Base-by-base conservation (phyloP, 2,329 filamentous ascomycete species). In the Clathrospora elynae region DNA sequence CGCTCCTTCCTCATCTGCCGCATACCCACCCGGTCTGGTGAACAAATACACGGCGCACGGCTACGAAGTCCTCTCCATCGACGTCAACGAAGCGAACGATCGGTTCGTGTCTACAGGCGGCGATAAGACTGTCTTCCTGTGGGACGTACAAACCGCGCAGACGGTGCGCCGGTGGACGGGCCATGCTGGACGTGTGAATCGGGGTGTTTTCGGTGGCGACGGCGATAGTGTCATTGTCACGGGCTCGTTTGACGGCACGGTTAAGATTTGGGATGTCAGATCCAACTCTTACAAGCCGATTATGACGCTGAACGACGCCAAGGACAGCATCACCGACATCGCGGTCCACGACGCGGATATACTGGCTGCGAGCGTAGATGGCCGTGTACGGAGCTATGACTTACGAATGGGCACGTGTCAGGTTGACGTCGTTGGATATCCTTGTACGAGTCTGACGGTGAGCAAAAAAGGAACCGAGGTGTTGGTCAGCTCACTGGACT, bases 31-130 rank as follows among this genome's bases (percentile, higher is more conserved):
- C 2, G 61, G 70, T 2, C 84, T 93, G 3, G 89, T 99, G 64
- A 91, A 96, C 72, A 88, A 84, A 23, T 99, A 96, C 74, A 76
- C 84, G 23, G 89, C 88, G 2, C 93, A 99, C 72, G 91, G 90
- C 55, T 96, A 99, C 75, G 87, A 91, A 58, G 87, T 99, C 6
- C 84, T 96, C 47, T 87, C 88, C 55, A 78, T 99, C 25, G 78
- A 81, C 37, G 86, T 96, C 35, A 69, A 75, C 12, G 64, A 75
- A 16, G 86, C 90, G 73, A 99, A 99, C 71, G 81, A 89, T 54
- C 83, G 83, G 29, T 96, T 99, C 69, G 86, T 85, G 7, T 91
- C 86, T n/a, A 82, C 83, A 1, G 93, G 93, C 55, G 93, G 93
- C 46, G 93, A 99, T 74, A 88, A 92, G 58, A 79, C 82, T 49